Evolutionary conservation across 148 eudicot genomes (phyloP), one percentile per base, ranked within the genome.

Genomic region (Rhododendron williamsianum): DNA sequence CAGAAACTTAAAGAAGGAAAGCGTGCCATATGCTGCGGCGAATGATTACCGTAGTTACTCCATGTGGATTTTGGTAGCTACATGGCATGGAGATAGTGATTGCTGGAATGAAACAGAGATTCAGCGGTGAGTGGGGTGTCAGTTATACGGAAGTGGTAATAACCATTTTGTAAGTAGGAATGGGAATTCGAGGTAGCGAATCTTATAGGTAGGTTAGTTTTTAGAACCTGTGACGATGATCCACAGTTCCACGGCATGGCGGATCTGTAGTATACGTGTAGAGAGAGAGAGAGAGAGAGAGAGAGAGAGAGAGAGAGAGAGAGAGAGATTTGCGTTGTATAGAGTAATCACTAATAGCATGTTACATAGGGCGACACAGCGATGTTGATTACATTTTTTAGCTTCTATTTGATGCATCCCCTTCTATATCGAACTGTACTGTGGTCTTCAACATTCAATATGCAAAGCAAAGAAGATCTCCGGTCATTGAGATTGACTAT

Each of bases 1-100:
- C 98, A 97, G 86, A 95, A 97, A 89, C 95, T 97, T 85, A 89
- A 92, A 89, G 94, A 94, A 89, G 80, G 48, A n/a, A 93, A 95
- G 36, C 94, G 91, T 27, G 93, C 95, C 19, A 60, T 56, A 43
- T 97, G 99, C 81, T 97, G 99, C 82, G 90, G 93, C 41, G 92
- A 91, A 60, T 83, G 87, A 92, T 74, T 35, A 78, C 13, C 36
- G 9, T 45, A 12, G 25, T 36, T 56, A 11, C 58, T 52, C 65
- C 21, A 35, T 48, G 4, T 45, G 25, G 73, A n/a, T 80, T 35
- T 51, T 72, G 54, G 46, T 51, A 16, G 43, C 84, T 41, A n/a
- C n/a, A 11, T 11, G n/a, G 0, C 36, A 16, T 6, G 51, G 38
- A 45, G 41, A 41, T 63, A 13, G 11, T 82, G 74, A 54, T 63